Evolutionary conservation across 805 yeast species (phyloP).

Genomic region (Spathaspora boniae): DNA sequence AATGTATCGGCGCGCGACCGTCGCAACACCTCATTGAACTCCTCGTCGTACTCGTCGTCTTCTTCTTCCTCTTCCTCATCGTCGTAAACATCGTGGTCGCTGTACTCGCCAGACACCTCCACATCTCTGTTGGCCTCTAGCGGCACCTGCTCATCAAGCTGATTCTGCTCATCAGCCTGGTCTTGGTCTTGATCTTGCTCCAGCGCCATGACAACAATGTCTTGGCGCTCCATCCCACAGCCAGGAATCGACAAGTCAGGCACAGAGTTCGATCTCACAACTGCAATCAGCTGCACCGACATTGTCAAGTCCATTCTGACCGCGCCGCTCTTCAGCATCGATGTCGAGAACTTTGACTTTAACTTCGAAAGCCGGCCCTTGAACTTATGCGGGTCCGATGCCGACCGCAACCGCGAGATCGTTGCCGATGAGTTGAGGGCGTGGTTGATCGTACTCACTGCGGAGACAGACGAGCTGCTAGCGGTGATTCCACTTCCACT

Average conservation of each 20-base stretch:
- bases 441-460: neutral
- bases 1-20: conserved; percentile 6
- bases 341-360: conserved; percentile 16
- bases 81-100: neutral
- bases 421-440: neutral
- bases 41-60: conserved; percentile 17
- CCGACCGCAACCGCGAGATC: conserved; percentile 13
- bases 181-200: too few species aligned
- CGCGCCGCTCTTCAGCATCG: too few species aligned
- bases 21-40: conserved; percentile 12
- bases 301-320: too few species aligned
- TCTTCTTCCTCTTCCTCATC: conserved; percentile 20
- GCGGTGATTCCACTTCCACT: neutral
- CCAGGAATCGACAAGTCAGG: too few species aligned
- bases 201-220: too few species aligned
- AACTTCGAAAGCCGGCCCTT: conserved; percentile 21
- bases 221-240: too few species aligned
- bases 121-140: too few species aligned
- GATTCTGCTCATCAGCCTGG: too few species aligned
- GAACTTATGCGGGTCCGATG: conserved; percentile 20
- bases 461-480: neutral
- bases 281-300: too few species aligned
- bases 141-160: too few species aligned
- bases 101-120: too few species aligned
- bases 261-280: conserved; percentile 1